Conservation (phyloP, 169 alveolate species). For the Condylostoma magnum region DNA sequence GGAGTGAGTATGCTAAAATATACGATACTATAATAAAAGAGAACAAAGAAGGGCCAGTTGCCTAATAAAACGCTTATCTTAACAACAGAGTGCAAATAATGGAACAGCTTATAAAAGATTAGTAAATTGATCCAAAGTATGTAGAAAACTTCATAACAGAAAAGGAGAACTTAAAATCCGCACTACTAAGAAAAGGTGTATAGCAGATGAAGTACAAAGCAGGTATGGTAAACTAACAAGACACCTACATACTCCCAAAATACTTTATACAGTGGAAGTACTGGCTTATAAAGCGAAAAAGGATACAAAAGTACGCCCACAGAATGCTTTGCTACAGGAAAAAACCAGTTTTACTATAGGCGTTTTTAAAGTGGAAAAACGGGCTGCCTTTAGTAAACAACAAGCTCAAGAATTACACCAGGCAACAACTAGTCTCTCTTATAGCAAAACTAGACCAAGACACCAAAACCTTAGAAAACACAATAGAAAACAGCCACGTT, state of each 20-base stretch:
- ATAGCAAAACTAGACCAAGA: conserved; percentile 11
- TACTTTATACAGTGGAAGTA: conserved; percentile 29
- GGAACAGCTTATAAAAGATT: not conserved
- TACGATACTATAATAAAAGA: not conserved
- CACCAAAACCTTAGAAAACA: conserved; percentile 15
- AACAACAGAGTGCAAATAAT: conserved; percentile 12
- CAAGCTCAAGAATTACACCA: not conserved
- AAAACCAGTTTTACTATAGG: conserved; percentile 15
- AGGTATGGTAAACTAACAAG: conserved; percentile 26
- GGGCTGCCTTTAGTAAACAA: not conserved
- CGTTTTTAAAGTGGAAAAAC: conserved; percentile 44
- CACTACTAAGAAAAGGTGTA: conserved; percentile 14
- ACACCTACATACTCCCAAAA: conserved; percentile 29
- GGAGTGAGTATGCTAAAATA: conserved; percentile 25
- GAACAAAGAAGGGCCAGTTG: conserved; percentile 45
- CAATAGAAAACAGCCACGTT: not conserved
- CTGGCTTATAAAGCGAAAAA: conserved; percentile 37
- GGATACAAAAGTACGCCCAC: conserved; percentile 2
- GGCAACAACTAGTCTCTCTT: conserved; percentile 12
- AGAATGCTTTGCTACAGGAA: not conserved
- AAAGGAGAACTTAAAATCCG: not conserved
- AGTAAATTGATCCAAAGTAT: conserved; percentile 30
- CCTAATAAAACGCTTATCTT: conserved; percentile 1
- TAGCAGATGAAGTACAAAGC: conserved; percentile 2
- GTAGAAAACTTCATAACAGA: conserved; percentile 28